phyloP scores from a whole-genome alignment of 2,329 filamentous ascomycete genomes.

The Dichotomopilus funicola region DNA sequence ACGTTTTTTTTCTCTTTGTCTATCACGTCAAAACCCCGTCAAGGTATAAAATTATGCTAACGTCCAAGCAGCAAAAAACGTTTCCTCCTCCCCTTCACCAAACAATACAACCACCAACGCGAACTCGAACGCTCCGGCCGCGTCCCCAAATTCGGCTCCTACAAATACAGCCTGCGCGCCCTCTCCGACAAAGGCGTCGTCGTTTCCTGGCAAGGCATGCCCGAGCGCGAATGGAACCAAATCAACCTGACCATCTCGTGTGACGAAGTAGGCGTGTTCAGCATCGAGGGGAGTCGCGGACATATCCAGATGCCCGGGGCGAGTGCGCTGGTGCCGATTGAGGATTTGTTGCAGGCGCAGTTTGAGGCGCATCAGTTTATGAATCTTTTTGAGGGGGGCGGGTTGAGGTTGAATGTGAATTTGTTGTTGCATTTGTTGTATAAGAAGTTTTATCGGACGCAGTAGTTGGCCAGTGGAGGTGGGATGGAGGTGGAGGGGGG shows the following conservation, averaged over 20 bases:
- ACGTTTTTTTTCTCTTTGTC: conserved; percentile 34
- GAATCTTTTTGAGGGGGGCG: conserved; percentile 75
- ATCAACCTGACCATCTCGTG: conserved; percentile 92
- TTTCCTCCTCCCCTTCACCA: conserved; percentile 93
- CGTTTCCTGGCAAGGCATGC: conserved; percentile 81
- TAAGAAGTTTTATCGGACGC: conserved; percentile 91
- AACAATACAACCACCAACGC: conserved; percentile 97
- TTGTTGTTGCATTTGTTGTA: conserved; percentile 92
- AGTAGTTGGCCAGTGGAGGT: conserved; percentile 34
- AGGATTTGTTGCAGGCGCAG: conserved; percentile 91
- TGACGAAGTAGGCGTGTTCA: conserved; percentile 90
- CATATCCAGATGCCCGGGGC: conserved; percentile 95
- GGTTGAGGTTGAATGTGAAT: conserved; percentile 89
- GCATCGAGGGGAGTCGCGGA: conserved; percentile 81
- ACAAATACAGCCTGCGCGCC: conserved; percentile 88
- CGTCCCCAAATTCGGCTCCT: conserved; percentile 94
- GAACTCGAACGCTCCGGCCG: conserved; percentile 89
- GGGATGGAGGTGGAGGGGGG: too few relatives aligned
- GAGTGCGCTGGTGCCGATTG: conserved; percentile 79
- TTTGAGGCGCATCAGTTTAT: conserved; percentile 97
- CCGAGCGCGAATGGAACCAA: conserved; percentile 78
- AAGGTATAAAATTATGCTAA: too few relatives aligned
- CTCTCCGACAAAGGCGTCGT: conserved; percentile 91
- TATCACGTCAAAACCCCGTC: too few relatives aligned
- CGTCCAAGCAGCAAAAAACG: conserved; percentile 87